Percentiles rank a stretch among this genome's conserved stretches.
Evolutionary conservation across 805 yeast species (phyloP).

Genomic region (Candida coquimbonensis): DNA sequence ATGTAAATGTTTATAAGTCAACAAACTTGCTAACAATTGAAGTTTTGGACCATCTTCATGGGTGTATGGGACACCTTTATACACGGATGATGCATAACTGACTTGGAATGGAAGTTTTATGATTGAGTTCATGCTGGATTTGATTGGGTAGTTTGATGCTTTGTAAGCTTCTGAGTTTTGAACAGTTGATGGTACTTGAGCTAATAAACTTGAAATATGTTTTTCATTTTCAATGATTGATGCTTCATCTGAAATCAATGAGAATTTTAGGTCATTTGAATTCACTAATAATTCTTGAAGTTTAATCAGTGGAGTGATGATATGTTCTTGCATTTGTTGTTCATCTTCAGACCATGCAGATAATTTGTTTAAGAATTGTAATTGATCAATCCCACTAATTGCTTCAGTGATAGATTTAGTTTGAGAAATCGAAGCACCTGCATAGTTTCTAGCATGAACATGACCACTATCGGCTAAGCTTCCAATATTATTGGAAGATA

Average conservation of each 20-base stretch:
- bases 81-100: conserved; percentile 66
- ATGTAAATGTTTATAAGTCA: conserved; percentile 80
- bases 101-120: conserved; percentile 84
- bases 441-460: conserved; percentile 63
- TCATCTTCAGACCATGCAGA: conserved; percentile 43
- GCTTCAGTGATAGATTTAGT: conserved; percentile 55
- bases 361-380: conserved; percentile 59
- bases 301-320: conserved; percentile 57
- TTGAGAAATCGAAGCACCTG: conserved; percentile 57
- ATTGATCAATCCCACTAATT: conserved; percentile 71
- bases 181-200: conserved; percentile 19
- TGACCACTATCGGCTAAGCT: conserved; percentile 86
- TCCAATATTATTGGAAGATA: conserved; percentile 73
- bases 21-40: conserved; percentile 71
- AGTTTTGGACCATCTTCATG: conserved; percentile 77
- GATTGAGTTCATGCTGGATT: conserved; percentile 31
- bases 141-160: conserved; percentile 14
- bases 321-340: conserved; percentile 42
- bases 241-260: conserved; percentile 51
- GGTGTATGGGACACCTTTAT: conserved; percentile 58
- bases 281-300: conserved; percentile 39
- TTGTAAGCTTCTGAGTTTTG: conserved; percentile 3
- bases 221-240: conserved; percentile 23
- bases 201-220: conserved; percentile 24
- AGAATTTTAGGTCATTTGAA: conserved; percentile 41